Evolutionary conservation across 163 green algal species (phyloP).

Genomic region (Scenedesmus sp.): DNA sequence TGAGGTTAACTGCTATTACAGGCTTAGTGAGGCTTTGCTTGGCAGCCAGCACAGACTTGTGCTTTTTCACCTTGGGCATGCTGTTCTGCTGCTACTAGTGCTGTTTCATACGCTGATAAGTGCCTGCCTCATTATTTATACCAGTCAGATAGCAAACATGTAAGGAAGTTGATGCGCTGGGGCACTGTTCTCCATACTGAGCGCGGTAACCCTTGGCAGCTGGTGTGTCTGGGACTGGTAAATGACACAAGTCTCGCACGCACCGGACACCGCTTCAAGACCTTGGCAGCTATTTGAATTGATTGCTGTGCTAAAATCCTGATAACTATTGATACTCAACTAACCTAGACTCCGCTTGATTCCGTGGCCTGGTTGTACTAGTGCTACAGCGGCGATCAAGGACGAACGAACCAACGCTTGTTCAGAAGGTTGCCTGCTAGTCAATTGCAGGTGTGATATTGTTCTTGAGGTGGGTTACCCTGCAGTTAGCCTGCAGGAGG

Average conservation of each 20-base stretch:
- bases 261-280: background rate
- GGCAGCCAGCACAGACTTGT: conserved; percentile 17
- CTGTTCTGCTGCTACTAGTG: conserved; percentile 16
- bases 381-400: conserved; percentile 6
- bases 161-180: background rate
- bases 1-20: background rate
- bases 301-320: too few relatives aligned
- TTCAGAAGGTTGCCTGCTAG: background rate
- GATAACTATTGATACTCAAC: too few relatives aligned
- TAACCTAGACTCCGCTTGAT: background rate
- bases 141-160: background rate
- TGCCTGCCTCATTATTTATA: background rate
- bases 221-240: conserved; percentile 3
- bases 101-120: background rate
- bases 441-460: background rate
- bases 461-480: background rate
- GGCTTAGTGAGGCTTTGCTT: background rate
- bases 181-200: background rate
- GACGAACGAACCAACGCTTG: background rate
- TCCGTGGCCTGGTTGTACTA: background rate
- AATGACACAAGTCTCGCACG: background rate
- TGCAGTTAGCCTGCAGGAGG: background rate
- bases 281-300: too few relatives aligned
- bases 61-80: conserved; percentile 44
- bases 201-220: background rate